Percentiles rank a stretch among this genome's conserved stretches.
phyloP scores from a whole-genome alignment of 345 rosid species.

The Clarkia xantiana region DNA sequence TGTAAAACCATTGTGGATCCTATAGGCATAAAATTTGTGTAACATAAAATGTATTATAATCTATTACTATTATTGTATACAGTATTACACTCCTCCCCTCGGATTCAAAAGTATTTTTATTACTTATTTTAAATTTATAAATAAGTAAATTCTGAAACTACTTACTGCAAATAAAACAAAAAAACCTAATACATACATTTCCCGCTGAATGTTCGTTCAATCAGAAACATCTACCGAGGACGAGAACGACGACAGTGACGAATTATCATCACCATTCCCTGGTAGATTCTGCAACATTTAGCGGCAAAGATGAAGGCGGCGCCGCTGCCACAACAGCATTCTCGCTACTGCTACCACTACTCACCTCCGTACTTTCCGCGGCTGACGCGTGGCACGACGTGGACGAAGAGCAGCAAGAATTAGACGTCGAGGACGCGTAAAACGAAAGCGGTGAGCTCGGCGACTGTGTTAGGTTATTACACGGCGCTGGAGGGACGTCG shows the following conservation, averaged over 20 bases:
- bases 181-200: neutral
- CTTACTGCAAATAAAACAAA: neutral
- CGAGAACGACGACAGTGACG: neutral
- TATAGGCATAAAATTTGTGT: too few relatives aligned
- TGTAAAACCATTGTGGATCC: too few relatives aligned
- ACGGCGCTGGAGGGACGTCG: slow-evolving; percentile 1
- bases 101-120: too few relatives aligned
- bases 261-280: neutral
- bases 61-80: too few relatives aligned
- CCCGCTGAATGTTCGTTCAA: neutral
- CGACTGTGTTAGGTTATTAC: slow-evolving; percentile 11
- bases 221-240: neutral
- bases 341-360: neutral
- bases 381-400: slow-evolving; percentile 26
- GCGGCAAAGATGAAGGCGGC: neutral
- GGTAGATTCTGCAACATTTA: neutral
- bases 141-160: too few relatives aligned
- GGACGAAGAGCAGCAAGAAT: slow-evolving; percentile 20
- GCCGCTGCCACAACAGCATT: neutral
- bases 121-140: too few relatives aligned
- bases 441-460: slow-evolving; percentile 48
- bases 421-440: slow-evolving; percentile 19
- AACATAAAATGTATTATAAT: too few relatives aligned
- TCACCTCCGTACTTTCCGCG: slow-evolving; percentile 12
- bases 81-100: too few relatives aligned